Evolutionary conservation across 2,329 filamentous ascomycete species (phyloP), one percentile per base, ranked within the genome.

Genomic region (Neobulgaria alba): DNA sequence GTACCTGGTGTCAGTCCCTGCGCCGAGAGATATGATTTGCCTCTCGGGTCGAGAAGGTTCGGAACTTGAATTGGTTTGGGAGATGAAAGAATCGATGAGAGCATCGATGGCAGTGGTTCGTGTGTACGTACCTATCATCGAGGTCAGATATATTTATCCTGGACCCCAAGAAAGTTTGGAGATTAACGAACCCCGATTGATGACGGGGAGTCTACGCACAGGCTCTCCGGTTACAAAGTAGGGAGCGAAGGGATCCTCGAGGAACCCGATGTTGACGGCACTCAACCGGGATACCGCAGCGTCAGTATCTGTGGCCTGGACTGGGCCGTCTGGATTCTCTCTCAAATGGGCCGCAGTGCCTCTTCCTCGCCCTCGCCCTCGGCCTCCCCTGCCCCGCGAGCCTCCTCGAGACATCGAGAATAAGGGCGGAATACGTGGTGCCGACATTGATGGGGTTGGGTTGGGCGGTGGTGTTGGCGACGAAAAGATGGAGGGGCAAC

Each of bases 261-360:
- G 68, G 60, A 96, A 96, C 21, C 87, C 88, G 37, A 87, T 60
- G 42, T 83, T 75, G 12, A 96, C 87, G 10, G 90, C 90, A 60
- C 89, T 96, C 62, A 94, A 67, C 26, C 92, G 77, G 20, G 88
- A 95, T 31, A 87, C 78, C 44, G 86, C 86, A 18, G 92, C 92
- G 67, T 98, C 92, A 46, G 81, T 80, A 63, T 98, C 92, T 3
- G 92, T 98, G 48, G 80, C 79, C 62, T 94, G 90, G 42, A 98
- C 81, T 30, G 82, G 75, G 44, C 72, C 69, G 63, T 96, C 89
- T 52, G 50, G 20, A 29, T 39, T 38, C 21, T 36, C 38, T 30
- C 54, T 54, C 48, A 52, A 49, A 53, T 26, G 45, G n/a, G 14
- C 10, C n/a, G 12, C 16, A 8, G 12, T 15, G 19, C 57, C 55